Evolutionary conservation across 1,284 basidiomycete genomes (phyloP).

Genomic region (Ceratobasidium sp.): DNA sequence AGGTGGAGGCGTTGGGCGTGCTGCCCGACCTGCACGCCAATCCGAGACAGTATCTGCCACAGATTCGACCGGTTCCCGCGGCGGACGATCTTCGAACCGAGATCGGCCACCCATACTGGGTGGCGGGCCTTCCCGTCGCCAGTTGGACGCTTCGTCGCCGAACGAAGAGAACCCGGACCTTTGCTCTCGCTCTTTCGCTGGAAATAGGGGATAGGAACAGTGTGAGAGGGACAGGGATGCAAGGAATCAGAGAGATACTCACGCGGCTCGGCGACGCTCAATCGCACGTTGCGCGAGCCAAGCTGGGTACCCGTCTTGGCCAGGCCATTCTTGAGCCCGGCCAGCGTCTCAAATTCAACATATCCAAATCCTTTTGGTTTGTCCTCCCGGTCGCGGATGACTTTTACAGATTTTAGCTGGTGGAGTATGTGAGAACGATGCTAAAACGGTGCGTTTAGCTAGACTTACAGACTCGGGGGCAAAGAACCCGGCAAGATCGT

Average conservation of each 20-base stretch:
- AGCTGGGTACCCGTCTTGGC: slow-evolving; percentile 71
- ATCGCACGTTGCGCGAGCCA: slow-evolving; percentile 83
- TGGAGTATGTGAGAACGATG: slow-evolving; percentile 5
- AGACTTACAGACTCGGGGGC: slow-evolving; percentile 68
- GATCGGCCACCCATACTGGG: slow-evolving; percentile 59
- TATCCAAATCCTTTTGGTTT: slow-evolving; percentile 99
- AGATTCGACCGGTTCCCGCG: slow-evolving; percentile 62
- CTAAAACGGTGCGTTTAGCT: slow-evolving; percentile 19
- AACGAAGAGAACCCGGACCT: slow-evolving; percentile 55
- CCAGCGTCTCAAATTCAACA: slow-evolving; percentile 89
- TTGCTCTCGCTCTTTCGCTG: slow-evolving; percentile 76
- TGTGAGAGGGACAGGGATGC: slow-evolving; percentile 23
- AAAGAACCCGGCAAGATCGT: slow-evolving; percentile 88
- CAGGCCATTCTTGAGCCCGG: slow-evolving; percentile 87
- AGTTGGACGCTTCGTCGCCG: slow-evolving; percentile 83
- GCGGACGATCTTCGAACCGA: slow-evolving; percentile 61
- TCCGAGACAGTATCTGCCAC: slow-evolving; percentile 60
- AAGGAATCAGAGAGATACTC: slow-evolving; percentile 58
- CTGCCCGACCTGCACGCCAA: slow-evolving; percentile 76
- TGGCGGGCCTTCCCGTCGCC: slow-evolving; percentile 91
- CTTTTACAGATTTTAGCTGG: slow-evolving; percentile 87
- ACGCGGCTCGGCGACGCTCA: slow-evolving; percentile 97
- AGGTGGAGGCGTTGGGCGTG: slow-evolving; percentile 57
- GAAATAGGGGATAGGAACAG: slow-evolving; percentile 33
- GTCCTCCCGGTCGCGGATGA: slow-evolving; percentile 86